Base-by-base conservation (phyloP, 345 rosid genomes). In the Erodium maritimum region DNA sequence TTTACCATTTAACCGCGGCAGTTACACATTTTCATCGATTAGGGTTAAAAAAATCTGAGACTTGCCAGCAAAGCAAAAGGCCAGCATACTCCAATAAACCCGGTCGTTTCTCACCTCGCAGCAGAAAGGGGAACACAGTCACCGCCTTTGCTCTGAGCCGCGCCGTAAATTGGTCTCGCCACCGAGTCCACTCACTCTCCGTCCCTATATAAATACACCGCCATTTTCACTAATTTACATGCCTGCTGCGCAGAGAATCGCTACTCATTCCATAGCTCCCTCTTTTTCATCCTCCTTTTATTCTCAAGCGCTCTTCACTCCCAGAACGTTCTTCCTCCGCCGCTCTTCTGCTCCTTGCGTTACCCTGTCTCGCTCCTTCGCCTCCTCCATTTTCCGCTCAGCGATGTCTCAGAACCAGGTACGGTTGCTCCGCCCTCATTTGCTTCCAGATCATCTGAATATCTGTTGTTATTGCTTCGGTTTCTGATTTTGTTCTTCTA, bases 391-490 rank as follows among this genome's bases (percentile, higher is more conserved):
- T 22, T 60, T 68, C 63, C 62, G 60, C 24, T 45, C 64, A 10
- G 55, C 48, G 71, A 76, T 71, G 77, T 65, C 86, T 61, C 67
- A 46, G 34, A 62, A 75, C 21, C 73, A 76, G 77, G 90, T 76
- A 25, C 17, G 6, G 16, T 10, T n/a, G n/a, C 56, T 29, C 37
- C 37, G 37, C 9, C 14, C 5, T 12, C 14, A 5, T 21, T 54
- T 42, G 0, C 48, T 4, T 42, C 48, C 8, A 7, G 16, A 42
- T 42, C 14, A 12, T 42, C 48, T 42, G 17, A 0, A 7, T 42
- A 13, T 42, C 12, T 16, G 48, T 12, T 12, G 2, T 42, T 10
- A 3, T 42, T 42, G 48, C 17, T 42, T 16, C 17, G 3, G 16
- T 42, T 42, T 42, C 48, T 42, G 48, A 10, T 42, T 10, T 42